Conservation (phyloP, 208 protist species). For the Acanthamoeba royreba region DNA sequence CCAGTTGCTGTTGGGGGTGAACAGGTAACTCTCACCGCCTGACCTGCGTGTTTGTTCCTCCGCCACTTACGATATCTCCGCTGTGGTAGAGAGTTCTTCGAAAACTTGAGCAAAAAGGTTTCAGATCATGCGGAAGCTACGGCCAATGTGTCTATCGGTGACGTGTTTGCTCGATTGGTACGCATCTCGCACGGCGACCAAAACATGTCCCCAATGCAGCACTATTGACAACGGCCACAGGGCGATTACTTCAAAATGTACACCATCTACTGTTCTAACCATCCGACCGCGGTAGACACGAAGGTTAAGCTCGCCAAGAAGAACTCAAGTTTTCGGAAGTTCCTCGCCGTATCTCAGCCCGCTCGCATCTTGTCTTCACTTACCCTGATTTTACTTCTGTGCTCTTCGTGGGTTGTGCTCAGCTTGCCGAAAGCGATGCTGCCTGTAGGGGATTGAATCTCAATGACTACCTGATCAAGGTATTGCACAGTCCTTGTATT, state of each 20-base stretch:
- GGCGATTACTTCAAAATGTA: conserved; percentile 28
- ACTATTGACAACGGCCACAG: background rate
- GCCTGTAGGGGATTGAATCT: background rate
- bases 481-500: background rate
- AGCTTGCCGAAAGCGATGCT: background rate
- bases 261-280: conserved; percentile 37
- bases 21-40: background rate
- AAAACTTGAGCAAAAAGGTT: background rate
- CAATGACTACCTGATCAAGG: conserved; percentile 18
- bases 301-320: background rate
- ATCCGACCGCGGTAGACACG: background rate
- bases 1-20: conserved; percentile 1
- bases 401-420: background rate
- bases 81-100: background rate
- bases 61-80: background rate
- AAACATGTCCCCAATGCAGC: background rate
- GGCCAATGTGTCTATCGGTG: background rate
- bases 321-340: background rate
- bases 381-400: background rate
- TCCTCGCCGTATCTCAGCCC: background rate
- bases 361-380: background rate
- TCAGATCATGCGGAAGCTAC: background rate
- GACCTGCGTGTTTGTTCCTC: background rate
- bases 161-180: background rate
- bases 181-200: background rate